phyloP scores from a whole-genome alignment of 352 stramenopile species.

The Phytophthora pinifolia region DNA sequence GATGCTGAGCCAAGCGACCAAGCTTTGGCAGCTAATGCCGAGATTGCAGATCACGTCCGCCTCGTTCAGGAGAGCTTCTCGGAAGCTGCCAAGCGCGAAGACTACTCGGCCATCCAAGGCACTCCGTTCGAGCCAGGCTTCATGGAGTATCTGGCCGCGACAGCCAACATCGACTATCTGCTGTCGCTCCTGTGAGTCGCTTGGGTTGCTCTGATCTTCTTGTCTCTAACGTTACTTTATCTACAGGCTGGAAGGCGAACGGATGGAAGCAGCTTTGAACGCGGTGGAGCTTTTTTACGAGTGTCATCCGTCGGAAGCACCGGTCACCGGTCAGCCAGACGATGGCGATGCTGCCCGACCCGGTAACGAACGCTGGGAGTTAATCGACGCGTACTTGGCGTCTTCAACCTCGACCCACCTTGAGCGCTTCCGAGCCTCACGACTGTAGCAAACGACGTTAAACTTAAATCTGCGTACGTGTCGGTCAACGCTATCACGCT shows the following conservation, averaged over 20 bases:
- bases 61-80: slow-evolving; percentile 45
- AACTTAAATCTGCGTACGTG: slow-evolving; percentile 2
- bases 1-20: slow-evolving; percentile 16
- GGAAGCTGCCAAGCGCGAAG: slow-evolving; percentile 34
- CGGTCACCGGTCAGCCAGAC: slow-evolving; percentile 5
- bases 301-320: slow-evolving; percentile 23
- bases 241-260: slow-evolving; percentile 41
- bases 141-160: slow-evolving; percentile 51
- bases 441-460: slow-evolving; percentile 13
- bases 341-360: background rate
- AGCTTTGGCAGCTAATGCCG: slow-evolving; percentile 5
- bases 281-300: slow-evolving; percentile 46
- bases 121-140: slow-evolving; percentile 48
- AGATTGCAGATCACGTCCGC: slow-evolving; percentile 36
- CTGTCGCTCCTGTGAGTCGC: slow-evolving; percentile 30
- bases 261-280: slow-evolving; percentile 35
- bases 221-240: slow-evolving; percentile 1
- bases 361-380: slow-evolving; percentile 17
- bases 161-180: slow-evolving; percentile 32
- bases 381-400: slow-evolving; percentile 23
- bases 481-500: slow-evolving; percentile 10
- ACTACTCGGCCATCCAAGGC: slow-evolving; percentile 25
- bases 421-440: slow-evolving; percentile 17
- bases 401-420: slow-evolving; percentile 21
- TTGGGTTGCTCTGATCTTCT: background rate